Percentiles rank a stretch among this genome's conserved stretches.
phyloP scores from a whole-genome alignment of 2,329 filamentous ascomycete genomes.

The Colletotrichum noveboracense region DNA sequence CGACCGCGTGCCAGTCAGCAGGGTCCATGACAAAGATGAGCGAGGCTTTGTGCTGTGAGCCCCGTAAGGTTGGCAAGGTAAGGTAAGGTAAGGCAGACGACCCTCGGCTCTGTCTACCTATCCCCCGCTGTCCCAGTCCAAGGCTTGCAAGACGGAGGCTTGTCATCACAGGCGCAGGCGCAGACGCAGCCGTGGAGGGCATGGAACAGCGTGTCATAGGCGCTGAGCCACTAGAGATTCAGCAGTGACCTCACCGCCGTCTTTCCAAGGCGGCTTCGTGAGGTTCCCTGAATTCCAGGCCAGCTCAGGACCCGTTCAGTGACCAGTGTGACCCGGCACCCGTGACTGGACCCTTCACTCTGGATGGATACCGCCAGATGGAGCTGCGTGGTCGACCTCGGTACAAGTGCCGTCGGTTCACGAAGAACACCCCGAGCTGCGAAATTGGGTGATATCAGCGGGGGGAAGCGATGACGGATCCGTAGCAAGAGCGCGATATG shows the following conservation, averaged over 20 bases:
- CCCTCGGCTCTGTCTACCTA: not conserved
- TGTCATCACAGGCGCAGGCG: not conserved
- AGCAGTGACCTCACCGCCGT: not conserved
- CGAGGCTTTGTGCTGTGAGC: not conserved
- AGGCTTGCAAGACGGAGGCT: not conserved
- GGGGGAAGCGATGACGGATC: not conserved
- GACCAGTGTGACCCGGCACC: not conserved
- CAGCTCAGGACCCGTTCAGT: not conserved
- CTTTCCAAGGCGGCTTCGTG: not conserved
- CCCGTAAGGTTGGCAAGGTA: not conserved
- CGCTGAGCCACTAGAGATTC: not conserved
- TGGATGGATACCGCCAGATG: not conserved
- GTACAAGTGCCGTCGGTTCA: not conserved
- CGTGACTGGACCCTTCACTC: not conserved
- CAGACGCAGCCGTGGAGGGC: not conserved
- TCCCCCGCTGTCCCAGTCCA: not conserved
- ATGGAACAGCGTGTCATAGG: not conserved
- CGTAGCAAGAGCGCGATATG: not conserved
- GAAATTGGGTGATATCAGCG: slow-evolving; percentile 14
- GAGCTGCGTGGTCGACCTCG: not conserved
- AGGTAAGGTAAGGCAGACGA: not conserved
- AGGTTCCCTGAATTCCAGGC: not conserved
- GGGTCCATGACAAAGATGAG: not conserved
- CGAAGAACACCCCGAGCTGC: not conserved
- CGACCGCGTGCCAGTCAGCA: not conserved